phyloP scores from a whole-genome alignment of 176 grass and related monocot genomes.

The Lolium multiflorum region DNA sequence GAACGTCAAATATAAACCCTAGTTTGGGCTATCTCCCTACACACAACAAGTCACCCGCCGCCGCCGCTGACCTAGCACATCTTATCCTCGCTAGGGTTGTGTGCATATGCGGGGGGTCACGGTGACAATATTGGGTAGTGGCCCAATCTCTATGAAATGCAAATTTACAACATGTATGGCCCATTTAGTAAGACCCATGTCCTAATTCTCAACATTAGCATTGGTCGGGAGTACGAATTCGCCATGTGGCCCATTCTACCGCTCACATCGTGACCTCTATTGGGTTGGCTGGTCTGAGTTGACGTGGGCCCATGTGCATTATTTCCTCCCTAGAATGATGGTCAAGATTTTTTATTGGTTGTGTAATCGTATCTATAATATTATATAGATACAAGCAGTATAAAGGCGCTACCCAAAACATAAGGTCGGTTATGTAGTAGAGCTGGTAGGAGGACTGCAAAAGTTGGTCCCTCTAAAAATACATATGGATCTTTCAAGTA shows the following conservation, averaged over 20 bases:
- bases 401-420: not conserved
- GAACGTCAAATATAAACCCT: not conserved
- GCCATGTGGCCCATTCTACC: not conserved
- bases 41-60: not conserved
- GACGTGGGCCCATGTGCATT: not conserved
- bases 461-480: not conserved
- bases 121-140: not conserved
- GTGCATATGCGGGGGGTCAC: not conserved
- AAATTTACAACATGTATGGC: not conserved
- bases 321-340: not conserved
- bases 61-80: not conserved
- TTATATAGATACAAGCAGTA: not conserved
- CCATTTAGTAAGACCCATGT: not conserved
- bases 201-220: not conserved
- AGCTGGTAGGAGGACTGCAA: not conserved
- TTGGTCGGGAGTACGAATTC: not conserved
- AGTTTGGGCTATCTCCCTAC: not conserved
- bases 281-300: not conserved
- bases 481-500: not conserved
- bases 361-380: not conserved
- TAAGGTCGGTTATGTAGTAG: not conserved
- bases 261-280: not conserved
- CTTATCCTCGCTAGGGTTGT: not conserved
- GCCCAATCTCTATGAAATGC: not conserved
- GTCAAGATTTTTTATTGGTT: not conserved